Percentiles rank a stretch among this genome's conserved stretches.
Evolutionary conservation across 2,329 filamentous ascomycete genomes (phyloP).

Genomic region (Fusarium sp.): DNA sequence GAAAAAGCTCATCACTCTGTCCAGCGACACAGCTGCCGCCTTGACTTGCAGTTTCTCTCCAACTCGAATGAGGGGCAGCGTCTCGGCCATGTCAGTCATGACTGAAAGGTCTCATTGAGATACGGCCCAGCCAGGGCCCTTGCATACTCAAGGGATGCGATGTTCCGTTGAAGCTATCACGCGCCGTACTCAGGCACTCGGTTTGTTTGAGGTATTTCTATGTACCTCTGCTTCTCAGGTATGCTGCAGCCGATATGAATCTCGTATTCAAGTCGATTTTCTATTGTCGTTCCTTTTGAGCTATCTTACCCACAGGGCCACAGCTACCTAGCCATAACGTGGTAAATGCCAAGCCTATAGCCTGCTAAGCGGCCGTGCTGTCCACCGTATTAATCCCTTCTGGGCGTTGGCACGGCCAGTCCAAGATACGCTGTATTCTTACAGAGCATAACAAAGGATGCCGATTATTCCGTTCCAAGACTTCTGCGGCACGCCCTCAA

Average conservation of each 20-base stretch:
- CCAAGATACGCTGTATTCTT: slow-evolving; percentile 32
- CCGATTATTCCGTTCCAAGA: slow-evolving; percentile 48
- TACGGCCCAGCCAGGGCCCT: slow-evolving; percentile 19
- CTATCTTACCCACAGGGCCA: slow-evolving; percentile 10
- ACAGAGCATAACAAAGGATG: slow-evolving; percentile 37
- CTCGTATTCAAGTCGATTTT: slow-evolving; percentile 31
- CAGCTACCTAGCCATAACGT: slow-evolving; percentile 14
- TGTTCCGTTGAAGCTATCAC: slow-evolving; percentile 22
- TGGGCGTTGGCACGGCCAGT: slow-evolving; percentile 35
- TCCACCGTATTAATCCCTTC: slow-evolving; percentile 35
- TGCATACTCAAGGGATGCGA: slow-evolving; percentile 6
- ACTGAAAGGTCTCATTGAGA: slow-evolving; percentile 20
- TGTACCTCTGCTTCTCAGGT: slow-evolving; percentile 2
- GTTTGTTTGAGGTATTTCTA: slow-evolving; percentile 14
- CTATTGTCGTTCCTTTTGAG: slow-evolving; percentile 9
- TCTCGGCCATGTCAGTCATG: slow-evolving; percentile 28
- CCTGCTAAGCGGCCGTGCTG: slow-evolving; percentile 33
- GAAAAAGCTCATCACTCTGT: slow-evolving; percentile 19
- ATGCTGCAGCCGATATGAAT: slow-evolving; percentile 22
- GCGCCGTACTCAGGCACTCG: background rate
- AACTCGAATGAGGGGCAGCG: slow-evolving; percentile 27
- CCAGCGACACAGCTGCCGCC: slow-evolving; percentile 13
- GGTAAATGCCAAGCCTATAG: slow-evolving; percentile 32
- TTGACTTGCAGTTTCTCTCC: slow-evolving; percentile 12
- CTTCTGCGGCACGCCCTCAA: slow-evolving; percentile 45